Conservation (phyloP, 768 basidiomycete genomes). For the Tricholomella constricta region DNA sequence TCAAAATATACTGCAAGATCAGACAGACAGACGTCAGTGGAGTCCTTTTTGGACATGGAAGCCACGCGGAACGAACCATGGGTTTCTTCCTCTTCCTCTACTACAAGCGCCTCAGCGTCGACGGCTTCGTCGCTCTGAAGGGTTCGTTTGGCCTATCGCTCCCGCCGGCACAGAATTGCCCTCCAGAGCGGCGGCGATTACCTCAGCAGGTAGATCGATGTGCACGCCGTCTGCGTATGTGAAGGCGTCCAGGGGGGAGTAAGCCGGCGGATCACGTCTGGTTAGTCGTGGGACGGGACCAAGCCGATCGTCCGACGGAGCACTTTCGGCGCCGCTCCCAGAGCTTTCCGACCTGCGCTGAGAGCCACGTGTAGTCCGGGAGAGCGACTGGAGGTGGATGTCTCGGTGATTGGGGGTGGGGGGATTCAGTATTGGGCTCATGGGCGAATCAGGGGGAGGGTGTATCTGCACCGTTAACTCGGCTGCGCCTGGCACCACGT, state of each 20-base stretch:
- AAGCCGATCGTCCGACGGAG: slow-evolving; percentile 30
- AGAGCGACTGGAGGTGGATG: slow-evolving; percentile 75
- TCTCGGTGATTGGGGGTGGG: slow-evolving; percentile 85
- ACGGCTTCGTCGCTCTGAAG: slow-evolving; percentile 57
- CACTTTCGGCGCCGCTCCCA: slow-evolving; percentile 26
- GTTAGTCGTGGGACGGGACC: slow-evolving; percentile 37
- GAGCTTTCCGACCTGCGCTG: slow-evolving; percentile 41
- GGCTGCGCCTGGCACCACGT: slow-evolving; percentile 62
- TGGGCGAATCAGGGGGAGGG: slow-evolving; percentile 79
- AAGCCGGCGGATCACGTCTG: slow-evolving; percentile 78
- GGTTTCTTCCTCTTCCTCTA: slow-evolving; percentile 12
- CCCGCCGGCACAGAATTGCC: slow-evolving; percentile 63
- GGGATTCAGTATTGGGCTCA: slow-evolving; percentile 71
- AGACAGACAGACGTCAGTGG: slow-evolving; percentile 14
- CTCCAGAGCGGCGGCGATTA: slow-evolving; percentile 88
- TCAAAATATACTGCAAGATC: slow-evolving; percentile 15
- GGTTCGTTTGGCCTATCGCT: slow-evolving; percentile 52
- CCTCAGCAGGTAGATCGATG: slow-evolving; percentile 89
- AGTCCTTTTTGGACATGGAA: slow-evolving; percentile 1
- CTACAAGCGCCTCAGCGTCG: slow-evolving; percentile 38
- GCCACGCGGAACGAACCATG: slow-evolving; percentile 23
- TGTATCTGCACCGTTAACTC: slow-evolving; percentile 72
- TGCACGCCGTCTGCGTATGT: slow-evolving; percentile 88
- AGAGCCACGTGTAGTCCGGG: slow-evolving; percentile 28
- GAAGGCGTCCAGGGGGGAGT: slow-evolving; percentile 87